Conservation (phyloP, 805 yeast species). For the Yarrowia sp. region DNA sequence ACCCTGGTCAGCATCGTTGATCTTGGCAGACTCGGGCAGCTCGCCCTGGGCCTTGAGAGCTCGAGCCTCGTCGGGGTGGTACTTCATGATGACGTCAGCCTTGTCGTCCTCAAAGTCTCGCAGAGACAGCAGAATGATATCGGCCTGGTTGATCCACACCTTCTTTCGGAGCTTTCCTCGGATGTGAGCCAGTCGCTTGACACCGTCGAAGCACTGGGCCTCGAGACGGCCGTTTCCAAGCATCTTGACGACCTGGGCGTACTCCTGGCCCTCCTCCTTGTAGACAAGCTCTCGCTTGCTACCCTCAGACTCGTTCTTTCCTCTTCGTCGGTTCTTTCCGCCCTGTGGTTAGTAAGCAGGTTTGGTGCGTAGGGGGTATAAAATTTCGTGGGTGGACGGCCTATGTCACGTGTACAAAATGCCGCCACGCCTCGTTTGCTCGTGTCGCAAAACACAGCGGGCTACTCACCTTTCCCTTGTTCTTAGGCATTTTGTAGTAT, state of each 20-base stretch:
- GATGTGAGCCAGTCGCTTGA: conserved; percentile 93
- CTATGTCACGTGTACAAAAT: not conserved
- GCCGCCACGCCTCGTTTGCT: not conserved
- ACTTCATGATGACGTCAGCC: conserved; percentile 97
- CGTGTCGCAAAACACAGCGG: conserved; percentile 1
- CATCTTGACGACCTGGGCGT: conserved; percentile 98
- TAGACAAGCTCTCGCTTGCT: conserved; percentile 92
- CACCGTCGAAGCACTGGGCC: conserved; percentile 93
- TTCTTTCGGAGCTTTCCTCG: conserved; percentile 99
- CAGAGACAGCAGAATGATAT: conserved; percentile 89
- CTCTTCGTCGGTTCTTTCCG: conserved; percentile 88
- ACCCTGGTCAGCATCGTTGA: conserved; percentile 96
- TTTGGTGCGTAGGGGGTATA: not conserved
- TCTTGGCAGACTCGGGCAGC: conserved; percentile 95
- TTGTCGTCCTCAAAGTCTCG: conserved; percentile 99
- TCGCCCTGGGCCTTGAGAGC: conserved; percentile 94
- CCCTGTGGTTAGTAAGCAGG: conserved; percentile 46
- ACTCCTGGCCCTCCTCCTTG: conserved; percentile 97
- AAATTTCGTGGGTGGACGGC: not conserved
- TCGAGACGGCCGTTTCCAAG: conserved; percentile 97
- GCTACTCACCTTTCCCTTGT: conserved; percentile 66
- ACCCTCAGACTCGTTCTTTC: conserved; percentile 90
- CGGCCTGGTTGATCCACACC: conserved; percentile 99
- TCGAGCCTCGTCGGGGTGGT: conserved; percentile 97
- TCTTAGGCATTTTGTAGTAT: conserved; percentile 67